These are phyloP conservation scores for Exophiala mesophila DNA, from an alignment of 2,329 filamentous ascomycete genomes.

Conservation along the genomic window DNA sequence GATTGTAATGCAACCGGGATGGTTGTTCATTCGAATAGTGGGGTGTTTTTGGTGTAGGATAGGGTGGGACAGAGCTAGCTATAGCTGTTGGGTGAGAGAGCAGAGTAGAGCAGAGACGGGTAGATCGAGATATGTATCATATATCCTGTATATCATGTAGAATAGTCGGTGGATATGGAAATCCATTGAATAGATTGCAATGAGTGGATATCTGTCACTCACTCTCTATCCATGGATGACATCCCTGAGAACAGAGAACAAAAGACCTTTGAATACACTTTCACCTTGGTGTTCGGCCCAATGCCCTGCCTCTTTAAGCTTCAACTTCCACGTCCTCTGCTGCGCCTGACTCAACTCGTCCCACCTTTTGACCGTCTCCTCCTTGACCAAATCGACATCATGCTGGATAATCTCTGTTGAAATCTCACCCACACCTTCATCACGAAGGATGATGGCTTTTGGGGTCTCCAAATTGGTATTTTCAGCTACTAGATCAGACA, in stretches of 20 bases:
- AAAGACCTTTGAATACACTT: conserved; percentile 66
- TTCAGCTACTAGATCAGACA: conserved; percentile 21
- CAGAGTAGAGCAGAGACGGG: too few species aligned
- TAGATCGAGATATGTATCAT: too few species aligned
- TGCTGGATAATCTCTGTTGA: conserved; percentile 34
- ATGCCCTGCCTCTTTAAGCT: conserved; percentile 64
- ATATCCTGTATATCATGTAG: too few species aligned
- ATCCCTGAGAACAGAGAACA: conserved; percentile 59
- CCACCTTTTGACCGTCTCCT: conserved; percentile 53
- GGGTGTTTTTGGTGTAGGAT: conserved; percentile 27
- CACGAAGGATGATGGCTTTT: conserved; percentile 28
- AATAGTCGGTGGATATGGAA: too few species aligned
- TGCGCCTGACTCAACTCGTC: conserved; percentile 63
- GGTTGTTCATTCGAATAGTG: conserved; percentile 42
- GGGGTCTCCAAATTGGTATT: conserved; percentile 22
- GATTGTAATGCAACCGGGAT: conserved; percentile 44
- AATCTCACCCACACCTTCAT: conserved; percentile 35
- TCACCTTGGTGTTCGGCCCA: conserved; percentile 79
- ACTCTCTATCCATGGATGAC: not conserved
- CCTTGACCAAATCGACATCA: conserved; percentile 20
- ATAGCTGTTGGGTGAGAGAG: too few species aligned
- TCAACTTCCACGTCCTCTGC: conserved; percentile 63
- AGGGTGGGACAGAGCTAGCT: not conserved
- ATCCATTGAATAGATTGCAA: too few species aligned
- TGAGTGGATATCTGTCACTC: too few species aligned